Percentiles rank a stretch among this genome's conserved stretches.
Evolutionary conservation across 257 asterid species (phyloP).

Genomic region (Jasminum sambac): DNA sequence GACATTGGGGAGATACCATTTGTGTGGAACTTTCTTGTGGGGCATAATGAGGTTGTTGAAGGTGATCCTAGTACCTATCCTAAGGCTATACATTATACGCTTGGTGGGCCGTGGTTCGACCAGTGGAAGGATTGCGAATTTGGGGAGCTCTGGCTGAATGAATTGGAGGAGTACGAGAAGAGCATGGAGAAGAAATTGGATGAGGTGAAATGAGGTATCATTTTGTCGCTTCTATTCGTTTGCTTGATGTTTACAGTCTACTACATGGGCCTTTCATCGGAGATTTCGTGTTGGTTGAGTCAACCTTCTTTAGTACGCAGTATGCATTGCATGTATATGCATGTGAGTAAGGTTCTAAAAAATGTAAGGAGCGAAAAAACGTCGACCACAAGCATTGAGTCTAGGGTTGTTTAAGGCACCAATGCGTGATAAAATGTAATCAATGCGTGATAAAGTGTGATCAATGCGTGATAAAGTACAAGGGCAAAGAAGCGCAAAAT

Average conservation of each 20-base stretch:
- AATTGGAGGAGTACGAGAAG: conserved; percentile 61
- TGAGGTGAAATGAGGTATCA: conserved; percentile 17
- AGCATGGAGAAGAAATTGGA: conserved; percentile 31
- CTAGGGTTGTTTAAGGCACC: too few species aligned
- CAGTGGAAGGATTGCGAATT: conserved; percentile 89
- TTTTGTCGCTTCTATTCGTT: conserved; percentile 15
- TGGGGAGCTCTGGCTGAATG: conserved; percentile 77
- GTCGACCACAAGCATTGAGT: too few species aligned
- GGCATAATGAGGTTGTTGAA: conserved; percentile 68
- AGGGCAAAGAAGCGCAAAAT: too few species aligned
- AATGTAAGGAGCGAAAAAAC: too few species aligned
- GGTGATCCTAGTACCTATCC: conserved; percentile 58
- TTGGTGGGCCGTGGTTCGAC: conserved; percentile 96
- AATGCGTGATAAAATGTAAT: too few species aligned
- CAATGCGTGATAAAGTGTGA: too few species aligned
- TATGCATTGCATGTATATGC: background rate
- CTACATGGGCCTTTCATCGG: background rate
- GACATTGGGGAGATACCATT: conserved; percentile 86
- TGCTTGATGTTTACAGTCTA: conserved; percentile 2
- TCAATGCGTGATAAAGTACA: too few species aligned
- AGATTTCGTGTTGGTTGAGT: background rate
- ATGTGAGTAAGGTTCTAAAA: too few species aligned
- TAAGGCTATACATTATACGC: conserved; percentile 78
- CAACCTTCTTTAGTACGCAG: background rate
- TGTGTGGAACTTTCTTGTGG: conserved; percentile 85